Evolutionary conservation across 2,329 filamentous ascomycete species (phyloP).

Genomic region (Sodiomyces alkalinus): DNA sequence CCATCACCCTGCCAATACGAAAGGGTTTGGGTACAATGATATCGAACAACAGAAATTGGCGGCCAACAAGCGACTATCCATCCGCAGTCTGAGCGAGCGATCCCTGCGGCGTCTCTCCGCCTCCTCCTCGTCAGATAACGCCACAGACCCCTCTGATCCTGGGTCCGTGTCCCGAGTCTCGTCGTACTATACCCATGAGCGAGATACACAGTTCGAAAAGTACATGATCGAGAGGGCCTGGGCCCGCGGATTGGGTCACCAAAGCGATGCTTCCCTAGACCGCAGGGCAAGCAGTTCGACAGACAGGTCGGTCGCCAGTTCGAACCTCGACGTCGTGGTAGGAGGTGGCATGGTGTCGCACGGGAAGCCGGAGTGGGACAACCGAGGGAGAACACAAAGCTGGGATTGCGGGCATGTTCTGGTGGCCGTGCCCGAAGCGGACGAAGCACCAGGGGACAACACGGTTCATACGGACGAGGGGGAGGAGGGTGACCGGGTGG

Average conservation of each 20-base stretch:
- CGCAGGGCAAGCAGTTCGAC: slow-evolving; percentile 12
- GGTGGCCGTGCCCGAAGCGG: slow-evolving; percentile 24
- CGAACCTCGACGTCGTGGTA: slow-evolving; percentile 7
- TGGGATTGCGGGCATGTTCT: slow-evolving; percentile 21
- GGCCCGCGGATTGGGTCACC: slow-evolving; percentile 18
- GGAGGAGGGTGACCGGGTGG: slow-evolving; percentile 12
- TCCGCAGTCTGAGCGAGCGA: slow-evolving; percentile 5
- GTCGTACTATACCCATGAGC: slow-evolving; percentile 12
- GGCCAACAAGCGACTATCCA: slow-evolving; percentile 8
- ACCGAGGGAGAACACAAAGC: slow-evolving; percentile 16
- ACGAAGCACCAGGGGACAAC: slow-evolving; percentile 9
- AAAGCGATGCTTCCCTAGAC: slow-evolving; percentile 4
- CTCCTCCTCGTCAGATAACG: slow-evolving; percentile 3
- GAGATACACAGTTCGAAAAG: slow-evolving; percentile 13
- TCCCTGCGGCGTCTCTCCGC: slow-evolving; percentile 7
- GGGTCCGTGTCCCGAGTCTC: slow-evolving; percentile 1
- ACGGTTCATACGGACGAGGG: slow-evolving; percentile 6
- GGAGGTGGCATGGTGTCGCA: slow-evolving; percentile 9
- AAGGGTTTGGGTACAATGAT: slow-evolving; percentile 27
- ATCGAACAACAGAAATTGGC: slow-evolving; percentile 12
- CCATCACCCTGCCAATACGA: slow-evolving; percentile 31
- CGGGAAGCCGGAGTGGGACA: slow-evolving; percentile 8
- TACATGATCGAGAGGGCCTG: slow-evolving; percentile 18
- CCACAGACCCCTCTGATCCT: slow-evolving; percentile 1
- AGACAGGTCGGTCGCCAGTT: slow-evolving; percentile 5